phyloP scores from a whole-genome alignment of 2,329 filamentous ascomycete genomes.

The Chaetomiaceae sp. region DNA sequence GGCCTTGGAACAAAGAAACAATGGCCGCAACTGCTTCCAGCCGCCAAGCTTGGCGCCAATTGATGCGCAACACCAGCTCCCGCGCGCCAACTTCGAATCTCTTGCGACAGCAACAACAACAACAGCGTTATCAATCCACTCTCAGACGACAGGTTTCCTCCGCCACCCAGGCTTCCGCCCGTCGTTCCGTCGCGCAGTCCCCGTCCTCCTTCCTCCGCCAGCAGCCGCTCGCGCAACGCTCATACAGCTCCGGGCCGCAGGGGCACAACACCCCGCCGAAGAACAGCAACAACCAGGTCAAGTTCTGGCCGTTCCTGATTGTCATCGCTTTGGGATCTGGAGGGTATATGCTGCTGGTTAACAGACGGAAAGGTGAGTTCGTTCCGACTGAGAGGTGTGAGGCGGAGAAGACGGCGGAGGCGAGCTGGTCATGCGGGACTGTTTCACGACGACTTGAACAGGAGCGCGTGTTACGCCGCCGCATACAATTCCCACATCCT shows the following conservation, averaged over 20 bases:
- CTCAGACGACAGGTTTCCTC: conserved; percentile 14
- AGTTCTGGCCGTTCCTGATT: conserved; percentile 55
- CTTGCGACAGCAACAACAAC: conserved; percentile 13
- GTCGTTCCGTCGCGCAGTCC: conserved; percentile 1
- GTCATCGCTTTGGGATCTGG: conserved; percentile 46
- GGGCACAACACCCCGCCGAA: conserved; percentile 14
- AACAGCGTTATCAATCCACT: not conserved
- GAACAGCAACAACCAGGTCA: conserved; percentile 34
- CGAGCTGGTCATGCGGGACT: too few relatives aligned
- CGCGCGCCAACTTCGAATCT: conserved; percentile 3
- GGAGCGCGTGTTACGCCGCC: too few relatives aligned
- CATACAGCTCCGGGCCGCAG: conserved; percentile 26
- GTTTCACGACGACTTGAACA: too few relatives aligned
- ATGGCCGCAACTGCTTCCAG: conserved; percentile 21
- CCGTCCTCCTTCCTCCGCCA: conserved; percentile 9
- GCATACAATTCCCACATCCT: too few relatives aligned
- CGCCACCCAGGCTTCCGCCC: not conserved
- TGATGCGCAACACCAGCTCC: conserved; percentile 22
- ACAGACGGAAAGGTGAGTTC: conserved; percentile 45
- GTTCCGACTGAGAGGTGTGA: not conserved
- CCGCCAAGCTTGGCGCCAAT: conserved; percentile 28
- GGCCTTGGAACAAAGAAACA: conserved; percentile 11
- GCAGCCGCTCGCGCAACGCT: conserved; percentile 19
- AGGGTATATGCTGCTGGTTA: conserved; percentile 48
- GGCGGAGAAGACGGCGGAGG: not conserved